Percentiles rank a stretch among this genome's conserved stretches.
Conservation (phyloP, 768 basidiomycete genomes). For the Ephemerocybe angulata region DNA sequence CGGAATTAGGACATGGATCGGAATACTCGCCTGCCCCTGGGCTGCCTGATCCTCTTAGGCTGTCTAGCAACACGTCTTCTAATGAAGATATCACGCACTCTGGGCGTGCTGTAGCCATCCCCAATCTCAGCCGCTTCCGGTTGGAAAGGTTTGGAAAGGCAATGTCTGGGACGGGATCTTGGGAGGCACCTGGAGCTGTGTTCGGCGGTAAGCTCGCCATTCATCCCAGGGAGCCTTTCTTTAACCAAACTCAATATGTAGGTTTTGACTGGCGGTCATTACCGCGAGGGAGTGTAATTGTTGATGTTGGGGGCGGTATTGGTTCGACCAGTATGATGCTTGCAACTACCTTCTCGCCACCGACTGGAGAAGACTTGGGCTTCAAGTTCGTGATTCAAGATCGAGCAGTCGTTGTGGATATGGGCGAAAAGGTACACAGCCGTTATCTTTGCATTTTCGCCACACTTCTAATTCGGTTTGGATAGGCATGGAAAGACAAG, state of each 20-base stretch:
- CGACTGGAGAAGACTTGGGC: conserved; percentile 11
- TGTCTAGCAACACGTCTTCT: too few species aligned
- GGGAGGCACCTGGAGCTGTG: conserved; percentile 64
- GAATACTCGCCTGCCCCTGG: conserved; percentile 1
- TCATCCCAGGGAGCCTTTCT: background rate
- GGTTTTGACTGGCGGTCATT: conserved; percentile 59
- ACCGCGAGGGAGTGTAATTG: conserved; percentile 45
- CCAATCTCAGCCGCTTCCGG: conserved; percentile 47
- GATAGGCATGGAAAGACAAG: conserved; percentile 18
- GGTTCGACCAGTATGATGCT: conserved; percentile 41
- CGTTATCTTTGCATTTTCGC: background rate
- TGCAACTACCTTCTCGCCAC: conserved; percentile 29
- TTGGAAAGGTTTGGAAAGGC: conserved; percentile 71
- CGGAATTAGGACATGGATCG: conserved; percentile 1
- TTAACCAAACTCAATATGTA: conserved; percentile 20
- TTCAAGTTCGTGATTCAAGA: conserved; percentile 64
- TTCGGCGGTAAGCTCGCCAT: conserved; percentile 40
- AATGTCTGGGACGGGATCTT: conserved; percentile 69
- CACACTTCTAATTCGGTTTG: background rate
- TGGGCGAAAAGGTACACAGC: conserved; percentile 41
- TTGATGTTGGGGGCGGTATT: conserved; percentile 72
- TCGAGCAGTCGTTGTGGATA: conserved; percentile 46
- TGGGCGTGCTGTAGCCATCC: background rate
- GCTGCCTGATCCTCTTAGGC: background rate
- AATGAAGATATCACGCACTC: too few species aligned